Evolutionary conservation across 495 filamentous ascomycete genomes (phyloP), one percentile per base, ranked within the genome.

Genomic region (Xylaria palmicola): DNA sequence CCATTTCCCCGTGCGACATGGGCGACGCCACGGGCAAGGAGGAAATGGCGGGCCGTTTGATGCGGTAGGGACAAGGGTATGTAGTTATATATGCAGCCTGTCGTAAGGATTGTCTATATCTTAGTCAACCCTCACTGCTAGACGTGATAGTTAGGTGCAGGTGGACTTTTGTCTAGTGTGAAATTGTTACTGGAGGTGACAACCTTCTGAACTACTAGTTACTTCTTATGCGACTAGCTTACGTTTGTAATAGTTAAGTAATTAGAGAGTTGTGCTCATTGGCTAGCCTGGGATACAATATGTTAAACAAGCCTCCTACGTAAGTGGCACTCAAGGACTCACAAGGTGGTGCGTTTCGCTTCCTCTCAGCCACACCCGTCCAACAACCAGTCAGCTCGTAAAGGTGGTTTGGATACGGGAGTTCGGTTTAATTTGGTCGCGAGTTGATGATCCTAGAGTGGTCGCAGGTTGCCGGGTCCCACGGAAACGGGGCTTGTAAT

Each of bases 221-320:
- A 2, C 2, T 27, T 27, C 29, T 34, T 51, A n/a, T n/a, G n/a
- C n/a, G 39, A 10, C n/a, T 39, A 1, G 26, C 8, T 34, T 13
- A 32, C 12, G 26, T 56, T 56, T 41, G 53, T 56, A 30, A 56
- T 44, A n/a, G 39, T 39, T 56, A 44, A 56, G 39, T 56, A 56
- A 56, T 56, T 44, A 8, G 24, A 24, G 30, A n/a, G 30, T 9
- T 29, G 0, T n/a, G 4, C 13, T 26, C 12, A 37, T 37, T 37
- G 50, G 50, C 12, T 39, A 8, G 6, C 32, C 17, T 15, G 10
- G 50, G 50, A 37, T 6, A 44, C 15, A 6, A 44, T 20, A 43
- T 44, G 26, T 56, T 20, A 9, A 56, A 17, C 39, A 44, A n/a
- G 13, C 2, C 26, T n/a, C n/a, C 19, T 56, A 22, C 53, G 17